These are phyloP conservation scores for Colletotrichum trifolii DNA, from an alignment of 2,329 filamentous ascomycete genomes.

Conservation along the genomic window DNA sequence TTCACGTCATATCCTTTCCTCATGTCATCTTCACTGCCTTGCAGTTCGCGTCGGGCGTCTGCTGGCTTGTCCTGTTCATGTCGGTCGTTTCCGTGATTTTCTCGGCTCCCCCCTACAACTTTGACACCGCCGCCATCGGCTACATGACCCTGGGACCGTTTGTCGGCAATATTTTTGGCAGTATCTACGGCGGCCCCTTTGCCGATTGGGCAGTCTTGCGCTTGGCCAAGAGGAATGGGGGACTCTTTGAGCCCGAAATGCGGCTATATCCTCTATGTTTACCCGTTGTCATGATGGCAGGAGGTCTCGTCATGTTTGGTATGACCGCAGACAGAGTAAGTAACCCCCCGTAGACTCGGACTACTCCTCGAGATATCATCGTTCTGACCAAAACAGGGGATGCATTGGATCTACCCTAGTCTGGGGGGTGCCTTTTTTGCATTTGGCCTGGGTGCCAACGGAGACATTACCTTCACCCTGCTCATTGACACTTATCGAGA, in stretches of 20 bases:
- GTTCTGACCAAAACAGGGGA: slow-evolving; percentile 40
- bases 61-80: slow-evolving; percentile 50
- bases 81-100: slow-evolving; percentile 45
- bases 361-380: not conserved
- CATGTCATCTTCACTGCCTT: slow-evolving; percentile 52
- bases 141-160: slow-evolving; percentile 45
- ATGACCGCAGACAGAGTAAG: slow-evolving; percentile 46
- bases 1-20: slow-evolving; percentile 37
- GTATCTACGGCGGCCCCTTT: slow-evolving; percentile 49
- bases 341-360: not conserved
- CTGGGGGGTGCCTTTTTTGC: slow-evolving; percentile 49
- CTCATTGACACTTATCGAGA: slow-evolving; percentile 50
- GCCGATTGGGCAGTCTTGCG: slow-evolving; percentile 51
- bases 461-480: slow-evolving; percentile 47
- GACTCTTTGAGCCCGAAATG: slow-evolving; percentile 57
- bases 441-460: slow-evolving; percentile 49
- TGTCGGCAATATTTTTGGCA: slow-evolving; percentile 51
- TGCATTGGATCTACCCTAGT: slow-evolving; percentile 52
- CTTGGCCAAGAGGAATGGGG: slow-evolving; percentile 49
- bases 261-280: slow-evolving; percentile 46
- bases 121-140: slow-evolving; percentile 40
- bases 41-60: slow-evolving; percentile 51
- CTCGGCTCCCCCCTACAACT: slow-evolving; percentile 46
- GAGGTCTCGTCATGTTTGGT: slow-evolving; percentile 51
- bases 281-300: slow-evolving; percentile 43